Evolutionary conservation across 2,329 filamentous ascomycete genomes (phyloP).

Genomic region (Fusarium devonianum): DNA sequence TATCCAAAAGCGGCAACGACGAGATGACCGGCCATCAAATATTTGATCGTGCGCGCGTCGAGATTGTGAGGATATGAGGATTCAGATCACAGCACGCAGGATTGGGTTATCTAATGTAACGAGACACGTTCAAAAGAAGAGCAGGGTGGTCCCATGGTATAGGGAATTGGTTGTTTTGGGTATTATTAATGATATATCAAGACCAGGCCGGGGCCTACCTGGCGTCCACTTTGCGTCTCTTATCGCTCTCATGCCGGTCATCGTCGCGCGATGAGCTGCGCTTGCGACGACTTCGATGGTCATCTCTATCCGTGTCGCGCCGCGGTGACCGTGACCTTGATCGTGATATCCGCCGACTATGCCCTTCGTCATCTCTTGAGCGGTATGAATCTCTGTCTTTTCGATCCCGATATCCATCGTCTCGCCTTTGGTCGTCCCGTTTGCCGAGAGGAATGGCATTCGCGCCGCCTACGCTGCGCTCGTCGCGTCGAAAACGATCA

Average conservation of each 20-base stretch:
- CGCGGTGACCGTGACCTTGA: slow-evolving; percentile 64
- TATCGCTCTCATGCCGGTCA: slow-evolving; percentile 64
- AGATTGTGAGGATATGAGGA: slow-evolving; percentile 84
- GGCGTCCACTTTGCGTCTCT: slow-evolving; percentile 64
- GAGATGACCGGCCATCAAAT: slow-evolving; percentile 75
- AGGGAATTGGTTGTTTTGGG: slow-evolving; percentile 20
- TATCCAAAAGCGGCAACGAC: slow-evolving; percentile 65
- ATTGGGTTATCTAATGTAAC: slow-evolving; percentile 29
- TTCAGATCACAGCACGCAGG: slow-evolving; percentile 52
- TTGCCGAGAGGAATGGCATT: slow-evolving; percentile 76
- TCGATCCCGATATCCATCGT: slow-evolving; percentile 33
- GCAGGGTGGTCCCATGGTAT: slow-evolving; percentile 1
- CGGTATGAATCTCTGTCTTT: slow-evolving; percentile 41
- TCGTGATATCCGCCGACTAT: slow-evolving; percentile 37
- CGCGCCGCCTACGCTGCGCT: slow-evolving; percentile 64
- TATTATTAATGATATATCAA: slow-evolving; percentile 40
- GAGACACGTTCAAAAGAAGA: slow-evolving; percentile 29
- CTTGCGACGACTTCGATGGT: slow-evolving; percentile 60
- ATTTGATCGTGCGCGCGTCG: slow-evolving; percentile 83
- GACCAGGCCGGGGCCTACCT: slow-evolving; percentile 36
- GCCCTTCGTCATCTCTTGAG: slow-evolving; percentile 30
- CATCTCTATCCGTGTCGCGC: slow-evolving; percentile 51
- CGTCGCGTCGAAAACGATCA: slow-evolving; percentile 54
- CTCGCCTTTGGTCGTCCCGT: slow-evolving; percentile 48
- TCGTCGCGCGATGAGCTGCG: slow-evolving; percentile 63